Evolutionary conservation across 192 early-diverging fungal genomes (phyloP).

Genomic region (Umbelopsis sp.): DNA sequence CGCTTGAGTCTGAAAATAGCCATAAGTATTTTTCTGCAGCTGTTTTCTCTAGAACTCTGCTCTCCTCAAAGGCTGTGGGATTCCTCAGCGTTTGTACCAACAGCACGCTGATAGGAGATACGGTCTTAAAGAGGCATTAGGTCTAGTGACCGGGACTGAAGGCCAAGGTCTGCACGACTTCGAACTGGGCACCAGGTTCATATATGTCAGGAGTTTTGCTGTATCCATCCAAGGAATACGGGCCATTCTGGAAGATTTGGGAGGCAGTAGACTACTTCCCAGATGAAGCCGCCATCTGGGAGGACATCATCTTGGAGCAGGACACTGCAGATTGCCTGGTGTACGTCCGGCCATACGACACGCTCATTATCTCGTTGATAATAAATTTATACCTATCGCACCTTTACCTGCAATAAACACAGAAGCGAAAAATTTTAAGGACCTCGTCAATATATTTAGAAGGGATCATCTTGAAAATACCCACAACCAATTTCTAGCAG

Average conservation of each 20-base stretch:
- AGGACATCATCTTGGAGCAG: neutral
- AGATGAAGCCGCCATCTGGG: neutral
- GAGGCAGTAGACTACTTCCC: neutral
- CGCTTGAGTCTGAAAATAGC: neutral
- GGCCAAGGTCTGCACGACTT: neutral
- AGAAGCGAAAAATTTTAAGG: too few relatives aligned
- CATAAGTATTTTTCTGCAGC: neutral
- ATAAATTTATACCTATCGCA: too few relatives aligned
- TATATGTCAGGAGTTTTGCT: slow-evolving; percentile 1
- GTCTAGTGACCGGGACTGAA: neutral
- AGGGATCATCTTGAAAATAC: too few relatives aligned
- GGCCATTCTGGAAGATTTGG: neutral
- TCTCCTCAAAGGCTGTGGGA: neutral
- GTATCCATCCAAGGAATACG: neutral
- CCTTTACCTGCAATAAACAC: too few relatives aligned
- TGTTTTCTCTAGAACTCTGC: neutral
- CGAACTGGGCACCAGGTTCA: neutral
- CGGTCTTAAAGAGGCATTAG: neutral
- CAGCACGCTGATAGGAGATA: neutral
- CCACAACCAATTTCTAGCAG: too few relatives aligned
- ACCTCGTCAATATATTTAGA: too few relatives aligned
- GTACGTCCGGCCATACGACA: neutral
- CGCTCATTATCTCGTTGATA: too few relatives aligned
- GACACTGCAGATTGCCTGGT: neutral
- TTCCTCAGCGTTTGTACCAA: neutral